Conservation (phyloP, 441 rosid genomes). For the Mallotus repandus region DNA sequence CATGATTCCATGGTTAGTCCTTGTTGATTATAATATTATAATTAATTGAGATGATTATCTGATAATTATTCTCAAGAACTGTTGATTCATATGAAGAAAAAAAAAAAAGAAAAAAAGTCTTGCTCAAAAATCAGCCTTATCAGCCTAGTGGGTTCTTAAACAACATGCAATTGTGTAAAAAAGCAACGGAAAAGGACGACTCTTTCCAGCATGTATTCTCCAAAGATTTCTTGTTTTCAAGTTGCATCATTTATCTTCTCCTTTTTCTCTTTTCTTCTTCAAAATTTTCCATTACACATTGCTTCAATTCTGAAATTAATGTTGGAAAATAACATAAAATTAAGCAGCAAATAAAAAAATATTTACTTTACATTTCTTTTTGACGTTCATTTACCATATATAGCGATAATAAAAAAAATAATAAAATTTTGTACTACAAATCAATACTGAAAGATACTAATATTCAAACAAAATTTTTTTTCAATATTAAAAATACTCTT, state of each 20-base stretch:
- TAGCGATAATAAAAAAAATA: too few relatives aligned
- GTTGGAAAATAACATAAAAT: too few relatives aligned
- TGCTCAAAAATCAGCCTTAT: neutral
- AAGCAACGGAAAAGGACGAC: neutral
- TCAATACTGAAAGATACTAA: too few relatives aligned
- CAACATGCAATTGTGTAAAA: neutral
- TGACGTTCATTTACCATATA: too few relatives aligned
- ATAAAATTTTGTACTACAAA: too few relatives aligned
- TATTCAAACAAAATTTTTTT: too few relatives aligned
- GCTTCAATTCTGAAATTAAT: too few relatives aligned
- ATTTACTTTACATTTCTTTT: too few relatives aligned
- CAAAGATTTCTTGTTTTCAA: neutral
- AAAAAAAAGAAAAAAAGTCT: neutral
- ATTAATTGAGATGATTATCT: neutral
- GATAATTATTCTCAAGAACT: neutral
- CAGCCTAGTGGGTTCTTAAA: conserved; percentile 7
- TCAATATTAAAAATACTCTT: too few relatives aligned
- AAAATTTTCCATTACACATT: too few relatives aligned
- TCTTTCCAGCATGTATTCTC: neutral
- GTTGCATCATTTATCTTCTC: neutral
- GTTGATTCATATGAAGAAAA: neutral
- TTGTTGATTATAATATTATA: neutral
- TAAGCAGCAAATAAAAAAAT: too few relatives aligned
- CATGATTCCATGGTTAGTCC: neutral
- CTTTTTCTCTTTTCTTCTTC: conserved; percentile 7